These are phyloP conservation scores for Butyriboletus loyo DNA, from an alignment of 768 basidiomycete species.

Conservation along the genomic window DNA sequence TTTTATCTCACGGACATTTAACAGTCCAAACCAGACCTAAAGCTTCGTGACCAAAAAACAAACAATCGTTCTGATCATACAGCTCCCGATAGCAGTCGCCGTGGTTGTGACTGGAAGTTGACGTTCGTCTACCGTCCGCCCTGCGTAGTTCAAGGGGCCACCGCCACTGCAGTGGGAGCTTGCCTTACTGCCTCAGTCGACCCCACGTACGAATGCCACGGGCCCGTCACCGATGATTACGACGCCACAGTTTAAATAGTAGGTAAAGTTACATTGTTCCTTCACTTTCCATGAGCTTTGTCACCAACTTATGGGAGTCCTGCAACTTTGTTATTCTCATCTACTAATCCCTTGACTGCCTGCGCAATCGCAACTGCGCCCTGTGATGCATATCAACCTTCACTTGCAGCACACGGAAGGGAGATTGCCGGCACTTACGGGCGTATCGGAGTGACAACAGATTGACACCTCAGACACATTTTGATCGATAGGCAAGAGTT, in stretches of 20 bases:
- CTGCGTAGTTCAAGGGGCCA: not conserved
- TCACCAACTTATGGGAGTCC: slow-evolving; percentile 27
- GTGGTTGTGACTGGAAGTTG: not conserved
- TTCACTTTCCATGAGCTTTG: not conserved
- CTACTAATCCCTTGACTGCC: slow-evolving; percentile 53
- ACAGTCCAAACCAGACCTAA: too few relatives aligned
- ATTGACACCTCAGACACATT: slow-evolving; percentile 53
- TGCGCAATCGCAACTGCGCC: slow-evolving; percentile 52
- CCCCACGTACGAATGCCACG: not conserved
- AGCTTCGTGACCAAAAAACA: too few relatives aligned
- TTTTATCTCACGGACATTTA: too few relatives aligned
- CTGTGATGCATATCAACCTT: slow-evolving; percentile 28
- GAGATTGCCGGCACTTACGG: slow-evolving; percentile 37
- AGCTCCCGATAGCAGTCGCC: too few relatives aligned
- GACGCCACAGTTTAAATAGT: not conserved
- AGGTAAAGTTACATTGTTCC: not conserved
- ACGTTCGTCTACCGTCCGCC: not conserved
- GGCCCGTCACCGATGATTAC: too few relatives aligned
- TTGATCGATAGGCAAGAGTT: slow-evolving; percentile 40
- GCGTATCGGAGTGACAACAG: slow-evolving; percentile 65
- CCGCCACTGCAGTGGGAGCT: not conserved
- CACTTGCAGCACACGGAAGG: not conserved
- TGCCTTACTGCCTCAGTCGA: not conserved
- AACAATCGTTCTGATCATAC: too few relatives aligned
- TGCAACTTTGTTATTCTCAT: slow-evolving; percentile 44